Percentiles rank a stretch among this genome's conserved stretches.
phyloP scores from a whole-genome alignment of 1,284 basidiomycete species.

The Agaricales sp. region DNA sequence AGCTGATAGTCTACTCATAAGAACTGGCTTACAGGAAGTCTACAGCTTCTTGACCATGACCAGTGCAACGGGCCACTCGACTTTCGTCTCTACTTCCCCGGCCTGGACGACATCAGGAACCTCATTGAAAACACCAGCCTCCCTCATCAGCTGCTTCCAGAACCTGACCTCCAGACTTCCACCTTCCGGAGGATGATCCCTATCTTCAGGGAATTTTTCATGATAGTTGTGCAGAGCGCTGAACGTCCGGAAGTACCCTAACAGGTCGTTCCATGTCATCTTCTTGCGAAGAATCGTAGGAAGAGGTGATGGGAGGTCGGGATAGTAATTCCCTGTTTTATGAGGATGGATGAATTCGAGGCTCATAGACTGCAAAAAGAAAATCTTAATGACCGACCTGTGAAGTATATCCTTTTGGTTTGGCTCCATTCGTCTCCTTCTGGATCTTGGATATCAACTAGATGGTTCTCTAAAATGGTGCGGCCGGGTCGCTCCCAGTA shows the following conservation, averaged over 20 bases:
- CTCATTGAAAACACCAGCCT: slow-evolving; percentile 21
- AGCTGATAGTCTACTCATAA: no score
- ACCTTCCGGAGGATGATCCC: slow-evolving; percentile 29
- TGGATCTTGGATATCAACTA: slow-evolving; percentile 60
- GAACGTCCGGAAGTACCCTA: slow-evolving; percentile 64
- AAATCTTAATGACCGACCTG: slow-evolving; percentile 25
- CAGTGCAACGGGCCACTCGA: slow-evolving; percentile 70
- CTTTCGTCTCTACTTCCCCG: slow-evolving; percentile 36
- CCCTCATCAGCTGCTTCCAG: slow-evolving; percentile 38
- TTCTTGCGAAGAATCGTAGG: slow-evolving; percentile 50
- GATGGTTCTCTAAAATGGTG: slow-evolving; percentile 61
- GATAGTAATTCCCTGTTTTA: slow-evolving; percentile 25
- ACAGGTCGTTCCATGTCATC: slow-evolving; percentile 55
- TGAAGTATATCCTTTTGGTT: slow-evolving; percentile 39
- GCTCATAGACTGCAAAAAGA: neutral
- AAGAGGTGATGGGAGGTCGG: slow-evolving; percentile 30
- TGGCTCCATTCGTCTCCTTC: slow-evolving; percentile 21
- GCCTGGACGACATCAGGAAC: slow-evolving; percentile 23
- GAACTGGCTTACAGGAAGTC: no score
- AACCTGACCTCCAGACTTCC: slow-evolving; percentile 54
- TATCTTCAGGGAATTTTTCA: slow-evolving; percentile 53
- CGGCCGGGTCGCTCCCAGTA: slow-evolving; percentile 80
- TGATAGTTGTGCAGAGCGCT: slow-evolving; percentile 67
- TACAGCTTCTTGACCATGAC: neutral
- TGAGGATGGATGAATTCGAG: slow-evolving; percentile 10